These are phyloP conservation scores for Primulina huaijiensis DNA, from an alignment of 257 asterid species.

Conservation along the genomic window DNA sequence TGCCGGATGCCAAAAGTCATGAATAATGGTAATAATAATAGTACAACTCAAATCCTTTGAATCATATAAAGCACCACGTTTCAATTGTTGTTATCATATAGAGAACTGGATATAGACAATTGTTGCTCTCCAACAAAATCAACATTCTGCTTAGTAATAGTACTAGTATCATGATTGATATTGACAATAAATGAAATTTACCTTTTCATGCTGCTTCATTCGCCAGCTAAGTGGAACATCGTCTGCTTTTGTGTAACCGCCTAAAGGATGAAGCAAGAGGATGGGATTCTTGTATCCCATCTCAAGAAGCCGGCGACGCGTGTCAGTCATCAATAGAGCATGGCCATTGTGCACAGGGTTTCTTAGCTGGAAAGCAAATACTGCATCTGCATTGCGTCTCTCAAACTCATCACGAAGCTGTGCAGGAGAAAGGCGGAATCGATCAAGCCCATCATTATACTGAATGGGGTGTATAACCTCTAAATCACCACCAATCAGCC, in stretches of 20 bases:
- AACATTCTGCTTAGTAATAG: not conserved
- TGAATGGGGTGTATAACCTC: conserved; percentile 71
- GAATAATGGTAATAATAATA: no score
- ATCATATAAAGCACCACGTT: no score
- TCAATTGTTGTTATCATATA: not conserved
- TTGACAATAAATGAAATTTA: conserved; percentile 17
- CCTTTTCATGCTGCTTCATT: conserved; percentile 98
- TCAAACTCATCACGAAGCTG: conserved; percentile 73
- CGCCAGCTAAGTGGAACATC: conserved; percentile 93
- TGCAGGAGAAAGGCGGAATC: conserved; percentile 80
- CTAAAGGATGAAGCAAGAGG: conserved; percentile 81
- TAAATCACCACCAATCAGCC: conserved; percentile 91
- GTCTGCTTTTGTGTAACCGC: conserved; percentile 92
- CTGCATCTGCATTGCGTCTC: conserved; percentile 80
- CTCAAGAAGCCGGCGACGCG: conserved; percentile 80
- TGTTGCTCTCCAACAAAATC: not conserved
- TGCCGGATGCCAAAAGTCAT: not conserved
- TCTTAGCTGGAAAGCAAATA: conserved; percentile 92
- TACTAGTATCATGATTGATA: not conserved
- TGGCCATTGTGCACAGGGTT: conserved; percentile 97
- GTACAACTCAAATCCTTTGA: not conserved
- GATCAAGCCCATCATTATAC: conserved; percentile 72
- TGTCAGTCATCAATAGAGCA: conserved; percentile 85
- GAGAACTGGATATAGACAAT: no score
- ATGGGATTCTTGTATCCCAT: conserved; percentile 91